Evolutionary conservation across 306 rosid genomes (phyloP).

Genomic region (Vigna hirtella): DNA sequence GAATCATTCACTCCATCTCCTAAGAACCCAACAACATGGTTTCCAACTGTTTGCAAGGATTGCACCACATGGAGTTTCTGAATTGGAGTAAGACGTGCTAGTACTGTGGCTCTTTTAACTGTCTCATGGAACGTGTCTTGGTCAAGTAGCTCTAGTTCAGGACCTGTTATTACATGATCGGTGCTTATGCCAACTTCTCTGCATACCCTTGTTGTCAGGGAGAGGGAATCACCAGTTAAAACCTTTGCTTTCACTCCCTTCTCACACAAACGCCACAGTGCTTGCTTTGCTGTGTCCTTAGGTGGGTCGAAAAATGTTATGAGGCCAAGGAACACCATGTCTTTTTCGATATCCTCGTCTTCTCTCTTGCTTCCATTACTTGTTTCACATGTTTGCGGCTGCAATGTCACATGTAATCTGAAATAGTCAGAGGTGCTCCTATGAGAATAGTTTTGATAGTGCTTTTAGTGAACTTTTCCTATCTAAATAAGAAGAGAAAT

Average conservation of each 20-base stretch:
- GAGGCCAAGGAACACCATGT: slow-evolving; percentile 81
- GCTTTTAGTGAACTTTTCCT: not conserved
- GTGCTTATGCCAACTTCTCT: slow-evolving; percentile 84
- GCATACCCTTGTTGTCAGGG: slow-evolving; percentile 73
- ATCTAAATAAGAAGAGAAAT: not conserved
- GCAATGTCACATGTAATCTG: slow-evolving; percentile 29
- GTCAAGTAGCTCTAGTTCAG: slow-evolving; percentile 74
- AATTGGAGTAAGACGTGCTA: slow-evolving; percentile 83
- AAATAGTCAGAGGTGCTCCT: not conserved
- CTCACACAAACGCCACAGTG: slow-evolving; percentile 75
- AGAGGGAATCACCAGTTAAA: slow-evolving; percentile 79
- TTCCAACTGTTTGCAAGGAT: slow-evolving; percentile 73
- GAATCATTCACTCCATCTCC: slow-evolving; percentile 90
- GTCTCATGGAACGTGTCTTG: slow-evolving; percentile 75
- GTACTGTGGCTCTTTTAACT: slow-evolving; percentile 72
- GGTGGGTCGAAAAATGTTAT: slow-evolving; percentile 91
- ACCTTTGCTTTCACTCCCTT: slow-evolving; percentile 90
- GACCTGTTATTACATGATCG: slow-evolving; percentile 76
- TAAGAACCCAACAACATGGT: slow-evolving; percentile 74
- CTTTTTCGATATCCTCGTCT: slow-evolving; percentile 59
- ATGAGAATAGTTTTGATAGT: not conserved
- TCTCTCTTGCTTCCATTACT: slow-evolving; percentile 38
- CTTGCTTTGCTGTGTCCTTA: slow-evolving; percentile 89
- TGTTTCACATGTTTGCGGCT: slow-evolving; percentile 47
- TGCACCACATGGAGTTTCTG: slow-evolving; percentile 83